These are phyloP conservation scores for Strobilomyces dryophilus DNA, from an alignment of 768 basidiomycete genomes.

Conservation along the genomic window DNA sequence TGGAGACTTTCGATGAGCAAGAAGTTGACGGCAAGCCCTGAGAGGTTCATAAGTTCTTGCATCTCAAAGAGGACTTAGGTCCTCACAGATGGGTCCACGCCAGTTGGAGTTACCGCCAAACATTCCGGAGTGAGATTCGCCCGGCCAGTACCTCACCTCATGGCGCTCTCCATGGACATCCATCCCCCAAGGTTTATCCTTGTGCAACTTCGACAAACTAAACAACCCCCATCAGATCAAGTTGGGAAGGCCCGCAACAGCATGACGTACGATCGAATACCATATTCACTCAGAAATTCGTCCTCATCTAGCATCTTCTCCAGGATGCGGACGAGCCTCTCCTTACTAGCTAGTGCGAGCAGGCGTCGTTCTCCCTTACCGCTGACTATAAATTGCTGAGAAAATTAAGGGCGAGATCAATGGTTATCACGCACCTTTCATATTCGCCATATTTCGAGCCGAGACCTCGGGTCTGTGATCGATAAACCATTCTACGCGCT, in stretches of 20 bases:
- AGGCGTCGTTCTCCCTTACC: conserved; percentile 86
- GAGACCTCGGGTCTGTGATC: conserved; percentile 88
- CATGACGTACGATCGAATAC: conserved; percentile 83
- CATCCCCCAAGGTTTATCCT: conserved; percentile 93
- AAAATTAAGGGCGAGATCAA: neutral
- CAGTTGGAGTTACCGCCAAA: conserved; percentile 99
- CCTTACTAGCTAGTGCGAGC: conserved; percentile 88
- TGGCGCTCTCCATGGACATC: conserved; percentile 88
- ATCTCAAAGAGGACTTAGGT: neutral
- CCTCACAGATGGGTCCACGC: conserved; percentile 85
- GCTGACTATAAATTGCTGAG: conserved; percentile 25
- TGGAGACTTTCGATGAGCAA: conserved; percentile 94
- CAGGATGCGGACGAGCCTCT: conserved; percentile 80
- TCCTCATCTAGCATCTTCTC: conserved; percentile 97
- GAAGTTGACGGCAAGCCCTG: conserved; percentile 96
- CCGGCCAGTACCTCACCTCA: conserved; percentile 96
- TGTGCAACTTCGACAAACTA: conserved; percentile 86
- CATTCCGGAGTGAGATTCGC: conserved; percentile 96
- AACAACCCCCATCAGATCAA: conserved; percentile 7
- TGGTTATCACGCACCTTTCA: conserved; percentile 56
- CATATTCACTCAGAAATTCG: conserved; percentile 94
- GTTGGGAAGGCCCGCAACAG: neutral
- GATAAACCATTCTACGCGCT: conserved; percentile 98
- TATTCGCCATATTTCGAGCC: conserved; percentile 92
- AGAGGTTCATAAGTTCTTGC: conserved; percentile 4